Conservation (phyloP, 768 basidiomycete species). For the Hebeloma cylindrosporum region DNA sequence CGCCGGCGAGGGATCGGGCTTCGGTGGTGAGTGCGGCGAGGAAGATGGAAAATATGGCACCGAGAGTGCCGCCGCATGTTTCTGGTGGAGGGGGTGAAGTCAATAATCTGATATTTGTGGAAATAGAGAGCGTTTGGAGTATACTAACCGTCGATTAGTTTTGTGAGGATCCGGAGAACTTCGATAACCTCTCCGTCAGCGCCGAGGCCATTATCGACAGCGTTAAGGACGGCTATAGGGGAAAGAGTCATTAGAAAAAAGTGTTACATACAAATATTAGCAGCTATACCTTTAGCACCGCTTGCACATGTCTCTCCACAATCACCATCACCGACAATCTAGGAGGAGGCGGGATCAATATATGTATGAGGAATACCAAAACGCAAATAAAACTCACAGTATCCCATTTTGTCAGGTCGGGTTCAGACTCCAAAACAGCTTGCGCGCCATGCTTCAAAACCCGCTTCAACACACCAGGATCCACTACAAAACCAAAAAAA, state of each 20-base stretch:
- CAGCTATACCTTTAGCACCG: constrained; percentile 1
- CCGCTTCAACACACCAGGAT: background rate
- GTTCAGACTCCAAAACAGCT: constrained; percentile 3
- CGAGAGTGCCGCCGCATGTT: constrained; percentile 1
- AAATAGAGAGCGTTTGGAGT: too few species aligned
- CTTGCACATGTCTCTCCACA: constrained; percentile 5
- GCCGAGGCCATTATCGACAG: constrained; percentile 1
- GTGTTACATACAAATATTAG: background rate
- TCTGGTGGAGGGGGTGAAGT: background rate
- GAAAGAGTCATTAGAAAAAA: background rate
- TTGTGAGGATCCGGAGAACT: background rate
- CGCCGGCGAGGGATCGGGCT: background rate
- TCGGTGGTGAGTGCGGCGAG: constrained; percentile 3
- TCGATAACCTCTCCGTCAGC: constrained; percentile 2
- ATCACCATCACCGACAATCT: constrained; percentile 5
- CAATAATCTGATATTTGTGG: too few species aligned
- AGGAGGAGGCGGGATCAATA: background rate
- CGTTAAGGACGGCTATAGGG: background rate
- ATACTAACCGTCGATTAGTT: background rate
- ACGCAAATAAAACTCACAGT: background rate
- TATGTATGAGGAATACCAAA: background rate
- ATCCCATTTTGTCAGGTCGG: constrained; percentile 4
- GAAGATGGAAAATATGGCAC: constrained; percentile 4
- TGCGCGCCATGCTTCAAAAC: constrained; percentile 3
- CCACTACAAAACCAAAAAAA: background rate